Percentiles rank a stretch among this genome's conserved stretches.
Evolutionary conservation across 257 asterid genomes (phyloP).

Genomic region (Solanum paucissectum): DNA sequence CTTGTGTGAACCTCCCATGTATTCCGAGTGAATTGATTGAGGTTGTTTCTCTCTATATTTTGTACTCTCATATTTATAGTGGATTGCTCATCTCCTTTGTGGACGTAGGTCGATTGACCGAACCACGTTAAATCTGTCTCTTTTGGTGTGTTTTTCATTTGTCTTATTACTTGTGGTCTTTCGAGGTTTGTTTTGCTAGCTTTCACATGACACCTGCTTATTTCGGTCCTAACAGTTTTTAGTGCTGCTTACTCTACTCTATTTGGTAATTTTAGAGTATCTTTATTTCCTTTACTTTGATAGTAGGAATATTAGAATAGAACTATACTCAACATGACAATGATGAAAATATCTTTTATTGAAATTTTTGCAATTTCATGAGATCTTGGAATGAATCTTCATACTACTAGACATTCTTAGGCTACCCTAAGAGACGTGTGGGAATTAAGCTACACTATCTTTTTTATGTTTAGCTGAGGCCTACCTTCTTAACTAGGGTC

Average conservation of each 20-base stretch:
- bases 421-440: background rate
- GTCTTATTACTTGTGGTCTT: no score
- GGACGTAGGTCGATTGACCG: no score
- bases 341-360: constrained; percentile 11
- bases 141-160: no score
- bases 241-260: background rate
- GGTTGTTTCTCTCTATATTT: no score
- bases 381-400: background rate
- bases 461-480: background rate
- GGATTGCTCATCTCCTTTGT: no score
- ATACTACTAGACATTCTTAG: background rate
- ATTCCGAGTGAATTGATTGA: no score
- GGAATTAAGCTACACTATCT: background rate
- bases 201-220: no score
- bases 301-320: constrained; percentile 27
- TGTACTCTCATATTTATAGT: no score
- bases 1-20: no score
- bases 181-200: no score
- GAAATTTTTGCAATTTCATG: background rate
- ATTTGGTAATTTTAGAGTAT: background rate
- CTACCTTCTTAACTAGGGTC: background rate
- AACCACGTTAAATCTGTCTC: no score
- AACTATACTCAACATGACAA: constrained; percentile 4
- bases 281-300: constrained; percentile 17
- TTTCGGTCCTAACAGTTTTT: no score